Evolutionary conservation across 1,139 yeast genomes (phyloP), one percentile per base, ranked within the genome.

Genomic region (Diutina ranongensis): DNA sequence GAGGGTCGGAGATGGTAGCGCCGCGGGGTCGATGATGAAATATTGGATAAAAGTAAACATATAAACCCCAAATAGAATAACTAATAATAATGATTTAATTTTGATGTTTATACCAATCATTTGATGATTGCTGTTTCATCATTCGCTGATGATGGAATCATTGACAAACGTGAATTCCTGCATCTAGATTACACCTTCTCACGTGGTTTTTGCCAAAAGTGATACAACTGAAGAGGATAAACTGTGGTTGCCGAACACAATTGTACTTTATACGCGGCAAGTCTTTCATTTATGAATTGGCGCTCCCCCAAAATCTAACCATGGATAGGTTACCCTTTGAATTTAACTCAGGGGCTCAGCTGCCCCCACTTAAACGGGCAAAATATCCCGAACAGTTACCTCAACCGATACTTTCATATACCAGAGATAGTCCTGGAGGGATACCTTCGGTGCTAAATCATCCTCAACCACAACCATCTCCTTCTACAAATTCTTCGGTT

Each of bases 281-380:
- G 9, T 15, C 27, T 22, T 22, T 22, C 40, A 21, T 35, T 35
- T 21, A 35, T 35, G 40, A 18, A 35, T 22, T 13, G 40, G 28
- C 10, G 13, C 13, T 31, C 13, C 13, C 15, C 13, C 34, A 9
- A 27, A 5, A 31, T 31, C 8, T 35, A 21, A n/a, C 28, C 22
- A 38, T 38, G 42, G 42, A 38, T 32, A 18, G 42, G 32, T 25
- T 38, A 38, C 42, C 42, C 20, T 38, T 38, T 38, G 42, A 38
- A 18, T 38, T 38, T 15, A 8, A 4, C 21, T 9, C 31, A 13
- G 40, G 27, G 12, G n/a, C 19, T 13, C 42, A n/a, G 21, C 42
- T 38, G 42, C 42, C 42, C 4, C 42, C 42, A 19, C 12, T 25
- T 8, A 38, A 38, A 15, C 42, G 42, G 12, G 32, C 42, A 13